phyloP scores from a whole-genome alignment of 768 basidiomycete genomes.

The Udeniomyces megalosporus region DNA sequence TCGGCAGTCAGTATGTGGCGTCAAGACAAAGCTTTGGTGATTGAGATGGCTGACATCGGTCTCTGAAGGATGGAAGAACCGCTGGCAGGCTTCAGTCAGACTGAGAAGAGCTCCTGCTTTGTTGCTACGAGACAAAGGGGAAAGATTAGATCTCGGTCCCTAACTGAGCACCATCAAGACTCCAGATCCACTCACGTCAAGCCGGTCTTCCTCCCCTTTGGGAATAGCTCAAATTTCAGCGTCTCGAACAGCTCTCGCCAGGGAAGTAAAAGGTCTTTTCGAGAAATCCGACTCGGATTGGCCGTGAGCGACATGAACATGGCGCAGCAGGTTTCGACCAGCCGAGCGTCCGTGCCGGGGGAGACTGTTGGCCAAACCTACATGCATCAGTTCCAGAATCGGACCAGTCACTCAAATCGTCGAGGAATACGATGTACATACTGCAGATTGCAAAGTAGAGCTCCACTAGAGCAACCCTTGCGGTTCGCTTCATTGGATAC shows the following conservation, averaged over 20 bases:
- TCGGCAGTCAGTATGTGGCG: no score
- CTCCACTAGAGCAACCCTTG: slow-evolving; percentile 54
- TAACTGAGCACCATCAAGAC: no score
- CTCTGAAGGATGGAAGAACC: slow-evolving; percentile 79
- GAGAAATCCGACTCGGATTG: slow-evolving; percentile 48
- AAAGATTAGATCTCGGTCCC: background rate
- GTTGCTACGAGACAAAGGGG: slow-evolving; percentile 19
- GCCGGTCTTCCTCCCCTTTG: slow-evolving; percentile 35
- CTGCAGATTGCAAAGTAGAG: slow-evolving; percentile 59
- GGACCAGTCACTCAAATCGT: background rate
- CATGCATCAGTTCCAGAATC: background rate
- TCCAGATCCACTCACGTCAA: slow-evolving; percentile 20
- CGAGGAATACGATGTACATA: background rate
- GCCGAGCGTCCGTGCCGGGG: slow-evolving; percentile 56
- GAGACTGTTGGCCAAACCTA: slow-evolving; percentile 1
- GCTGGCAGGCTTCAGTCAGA: slow-evolving; percentile 37
- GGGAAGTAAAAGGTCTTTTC: slow-evolving; percentile 55
- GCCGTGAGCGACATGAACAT: slow-evolving; percentile 33
- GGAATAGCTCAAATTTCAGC: slow-evolving; percentile 46
- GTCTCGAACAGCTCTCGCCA: slow-evolving; percentile 66
- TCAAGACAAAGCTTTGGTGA: no score
- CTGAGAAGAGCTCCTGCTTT: slow-evolving; percentile 30
- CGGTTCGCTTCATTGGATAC: slow-evolving; percentile 69
- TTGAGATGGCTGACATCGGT: no score
- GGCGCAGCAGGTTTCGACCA: slow-evolving; percentile 52